Conservation (phyloP, 2,329 filamentous ascomycete genomes). For the Cladosporium sp. region DNA sequence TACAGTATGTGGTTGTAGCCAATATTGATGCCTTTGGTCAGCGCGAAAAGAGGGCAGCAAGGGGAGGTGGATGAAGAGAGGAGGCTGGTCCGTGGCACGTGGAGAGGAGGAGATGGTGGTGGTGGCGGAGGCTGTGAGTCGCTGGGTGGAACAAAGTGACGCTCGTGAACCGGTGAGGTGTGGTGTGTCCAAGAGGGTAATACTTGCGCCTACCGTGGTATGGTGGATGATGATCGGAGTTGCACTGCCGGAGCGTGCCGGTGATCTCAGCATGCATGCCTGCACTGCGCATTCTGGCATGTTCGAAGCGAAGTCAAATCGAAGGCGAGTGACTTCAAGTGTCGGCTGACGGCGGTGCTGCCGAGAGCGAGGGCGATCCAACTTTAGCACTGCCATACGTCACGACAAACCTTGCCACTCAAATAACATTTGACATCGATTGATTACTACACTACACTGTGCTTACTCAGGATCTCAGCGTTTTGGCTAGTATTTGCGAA, state of each 20-base stretch:
- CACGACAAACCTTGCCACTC: not conserved
- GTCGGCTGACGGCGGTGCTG: not conserved
- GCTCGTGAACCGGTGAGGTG: conserved; percentile 1
- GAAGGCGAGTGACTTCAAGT: not conserved
- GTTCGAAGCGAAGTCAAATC: conserved; percentile 13
- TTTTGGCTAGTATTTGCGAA: too few species aligned
- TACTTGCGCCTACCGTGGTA: conserved; percentile 10
- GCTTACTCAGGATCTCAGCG: not conserved
- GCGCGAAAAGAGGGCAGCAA: not conserved
- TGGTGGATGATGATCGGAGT: conserved; percentile 8
- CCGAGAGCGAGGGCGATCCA: not conserved
- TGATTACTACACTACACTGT: not conserved
- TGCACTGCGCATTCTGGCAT: conserved; percentile 6
- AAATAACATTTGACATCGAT: not conserved
- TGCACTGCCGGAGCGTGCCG: conserved; percentile 2
- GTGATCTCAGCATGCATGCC: conserved; percentile 1
- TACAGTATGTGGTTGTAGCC: not conserved
- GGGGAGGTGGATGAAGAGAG: not conserved
- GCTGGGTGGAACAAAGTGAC: conserved; percentile 10
- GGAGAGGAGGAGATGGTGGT: not conserved
- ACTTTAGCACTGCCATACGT: not conserved
- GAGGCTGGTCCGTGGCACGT: conserved; percentile 5
- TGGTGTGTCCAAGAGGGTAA: not conserved
- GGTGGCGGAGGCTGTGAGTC: conserved; percentile 5
- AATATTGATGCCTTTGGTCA: not conserved